Conservation (phyloP, 371 early-diverging fungal species). For the Vairimorpha apis region DNA sequence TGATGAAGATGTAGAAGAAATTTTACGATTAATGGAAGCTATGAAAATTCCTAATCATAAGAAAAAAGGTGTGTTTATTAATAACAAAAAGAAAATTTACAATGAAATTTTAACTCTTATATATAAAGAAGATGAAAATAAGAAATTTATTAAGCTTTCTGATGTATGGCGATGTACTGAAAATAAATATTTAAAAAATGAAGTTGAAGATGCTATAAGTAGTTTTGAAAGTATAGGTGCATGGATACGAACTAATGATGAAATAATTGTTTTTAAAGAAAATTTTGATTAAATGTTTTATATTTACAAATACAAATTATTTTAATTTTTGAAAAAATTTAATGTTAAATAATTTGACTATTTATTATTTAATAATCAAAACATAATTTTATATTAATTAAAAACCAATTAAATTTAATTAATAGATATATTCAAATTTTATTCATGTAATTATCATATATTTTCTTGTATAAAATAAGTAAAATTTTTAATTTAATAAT, state of each 20-base stretch:
- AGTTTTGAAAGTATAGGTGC: slow-evolving; percentile 48
- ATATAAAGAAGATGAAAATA: slow-evolving; percentile 28
- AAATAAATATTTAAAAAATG: slow-evolving; percentile 30
- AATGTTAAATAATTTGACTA: background rate
- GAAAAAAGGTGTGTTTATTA: slow-evolving; percentile 31
- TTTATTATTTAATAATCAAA: background rate
- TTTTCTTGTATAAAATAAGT: too few species aligned
- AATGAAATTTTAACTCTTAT: slow-evolving; percentile 52
- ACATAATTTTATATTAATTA: slow-evolving; percentile 6
- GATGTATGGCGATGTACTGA: slow-evolving; percentile 33
- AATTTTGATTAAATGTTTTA: too few species aligned
- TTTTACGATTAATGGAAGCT: slow-evolving; percentile 74
- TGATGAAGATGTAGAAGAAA: slow-evolving; percentile 81
- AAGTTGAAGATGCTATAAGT: slow-evolving; percentile 55
- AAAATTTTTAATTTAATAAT: too few species aligned
- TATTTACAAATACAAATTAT: background rate
- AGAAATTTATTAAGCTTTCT: slow-evolving; percentile 35
- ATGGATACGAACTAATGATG: slow-evolving; percentile 52
- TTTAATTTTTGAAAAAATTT: background rate
- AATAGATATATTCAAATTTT: too few species aligned
- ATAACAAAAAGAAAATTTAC: slow-evolving; percentile 45
- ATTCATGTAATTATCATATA: too few species aligned
- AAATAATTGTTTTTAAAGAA: slow-evolving; percentile 56
- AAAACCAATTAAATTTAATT: too few species aligned
- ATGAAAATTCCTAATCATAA: slow-evolving; percentile 68